These are phyloP conservation scores for Arachnopeziza araneosa DNA, from an alignment of 2,329 filamentous ascomycete species.

Conservation along the genomic window DNA sequence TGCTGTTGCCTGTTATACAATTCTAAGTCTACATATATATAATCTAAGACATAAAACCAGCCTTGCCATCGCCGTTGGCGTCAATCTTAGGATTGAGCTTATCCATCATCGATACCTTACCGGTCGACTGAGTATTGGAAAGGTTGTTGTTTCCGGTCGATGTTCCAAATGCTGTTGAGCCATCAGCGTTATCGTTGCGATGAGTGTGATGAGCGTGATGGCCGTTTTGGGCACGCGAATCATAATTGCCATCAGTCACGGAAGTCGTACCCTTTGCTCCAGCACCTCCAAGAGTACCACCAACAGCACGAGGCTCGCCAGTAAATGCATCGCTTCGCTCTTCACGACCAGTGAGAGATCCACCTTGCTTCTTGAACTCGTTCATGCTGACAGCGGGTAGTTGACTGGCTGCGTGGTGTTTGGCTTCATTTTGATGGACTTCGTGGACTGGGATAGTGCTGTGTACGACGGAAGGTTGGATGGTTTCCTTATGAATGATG, in stretches of 20 bases:
- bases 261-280: constrained; percentile 25
- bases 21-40: background rate
- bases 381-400: constrained; percentile 59
- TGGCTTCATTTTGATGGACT: constrained; percentile 59
- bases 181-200: background rate
- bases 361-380: constrained; percentile 54
- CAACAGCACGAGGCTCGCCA: constrained; percentile 51
- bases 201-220: background rate
- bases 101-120: constrained; percentile 42
- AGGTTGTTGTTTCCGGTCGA: constrained; percentile 7
- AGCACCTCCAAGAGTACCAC: constrained; percentile 24
- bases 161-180: constrained; percentile 7
- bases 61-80: constrained; percentile 49
- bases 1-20: background rate
- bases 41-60: constrained; percentile 17
- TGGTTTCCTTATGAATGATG: constrained; percentile 62
- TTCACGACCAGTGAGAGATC: constrained; percentile 47
- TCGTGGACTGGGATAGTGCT: constrained; percentile 69
- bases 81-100: constrained; percentile 50
- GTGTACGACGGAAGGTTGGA: constrained; percentile 64
- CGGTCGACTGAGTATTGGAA: constrained; percentile 1
- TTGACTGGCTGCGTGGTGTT: constrained; percentile 59
- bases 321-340: constrained; percentile 54
- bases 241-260: constrained; percentile 22
- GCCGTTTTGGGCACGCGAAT: background rate